phyloP scores from a whole-genome alignment of 78 protist genomes.

The Polysphondylium violaceum region DNA sequence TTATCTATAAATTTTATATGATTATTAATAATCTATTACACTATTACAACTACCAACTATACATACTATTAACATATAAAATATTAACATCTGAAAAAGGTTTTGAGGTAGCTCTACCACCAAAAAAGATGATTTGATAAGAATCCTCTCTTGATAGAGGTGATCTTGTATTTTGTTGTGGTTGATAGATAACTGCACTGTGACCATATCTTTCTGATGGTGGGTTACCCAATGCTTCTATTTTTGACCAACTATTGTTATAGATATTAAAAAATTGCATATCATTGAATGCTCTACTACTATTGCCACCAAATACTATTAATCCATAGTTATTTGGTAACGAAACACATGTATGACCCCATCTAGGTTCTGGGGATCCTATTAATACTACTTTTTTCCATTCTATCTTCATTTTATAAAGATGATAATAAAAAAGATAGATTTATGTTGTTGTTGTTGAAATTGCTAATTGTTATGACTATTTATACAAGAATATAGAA shows the following conservation, averaged over 20 bases:
- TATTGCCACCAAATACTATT: conserved; percentile 62
- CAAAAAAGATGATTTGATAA: conserved; percentile 30
- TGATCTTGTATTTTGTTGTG: neutral
- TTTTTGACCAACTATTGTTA: conserved; percentile 44
- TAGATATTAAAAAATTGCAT: conserved; percentile 23
- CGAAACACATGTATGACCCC: conserved; percentile 47
- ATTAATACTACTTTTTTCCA: conserved; percentile 32
- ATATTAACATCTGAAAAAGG: conserved; percentile 62
- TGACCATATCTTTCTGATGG: conserved; percentile 70
- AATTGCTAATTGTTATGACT: neutral
- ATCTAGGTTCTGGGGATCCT: conserved; percentile 55
- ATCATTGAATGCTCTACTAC: conserved; percentile 60
- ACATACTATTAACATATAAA: conserved; percentile 3
- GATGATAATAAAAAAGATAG: too few species aligned
- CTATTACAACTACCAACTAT: too few species aligned
- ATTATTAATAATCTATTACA: neutral
- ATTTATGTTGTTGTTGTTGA: neutral
- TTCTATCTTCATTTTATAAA: conserved; percentile 18
- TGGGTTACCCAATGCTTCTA: conserved; percentile 26
- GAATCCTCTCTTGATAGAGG: neutral
- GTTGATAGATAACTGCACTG: conserved; percentile 27
- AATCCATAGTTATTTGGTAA: conserved; percentile 11
- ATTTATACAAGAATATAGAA: neutral
- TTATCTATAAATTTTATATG: neutral
- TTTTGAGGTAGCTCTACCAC: conserved; percentile 58